These are phyloP conservation scores for Nigrospora oryzae DNA, from an alignment of 2,329 filamentous ascomycete species.

Conservation along the genomic window DNA sequence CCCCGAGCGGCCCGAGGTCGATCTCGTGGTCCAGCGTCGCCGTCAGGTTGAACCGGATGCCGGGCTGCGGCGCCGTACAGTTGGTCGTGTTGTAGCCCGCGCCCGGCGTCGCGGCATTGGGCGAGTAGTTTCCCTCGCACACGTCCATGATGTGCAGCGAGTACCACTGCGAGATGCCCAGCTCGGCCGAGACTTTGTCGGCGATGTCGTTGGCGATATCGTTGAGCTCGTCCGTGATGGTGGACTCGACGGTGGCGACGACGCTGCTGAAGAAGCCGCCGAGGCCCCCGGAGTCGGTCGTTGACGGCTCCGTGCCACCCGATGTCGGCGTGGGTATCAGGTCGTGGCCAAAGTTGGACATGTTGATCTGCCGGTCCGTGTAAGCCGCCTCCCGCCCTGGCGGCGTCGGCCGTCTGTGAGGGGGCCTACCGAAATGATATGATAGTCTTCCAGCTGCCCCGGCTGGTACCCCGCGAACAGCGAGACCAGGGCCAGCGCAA, in stretches of 20 bases:
- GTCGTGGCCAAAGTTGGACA: conserved; percentile 29
- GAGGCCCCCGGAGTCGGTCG: conserved; percentile 12
- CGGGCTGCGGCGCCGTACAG: conserved; percentile 30
- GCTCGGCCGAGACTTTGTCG: conserved; percentile 28
- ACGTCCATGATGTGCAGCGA: conserved; percentile 39
- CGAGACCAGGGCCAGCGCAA: conserved; percentile 25
- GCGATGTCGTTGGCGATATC: conserved; percentile 29
- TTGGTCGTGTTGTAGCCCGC: conserved; percentile 33
- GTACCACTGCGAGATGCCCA: conserved; percentile 43
- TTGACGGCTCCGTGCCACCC: conserved; percentile 12
- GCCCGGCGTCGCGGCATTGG: conserved; percentile 28
- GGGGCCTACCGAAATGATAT: conserved; percentile 26
- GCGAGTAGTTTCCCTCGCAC: conserved; percentile 36
- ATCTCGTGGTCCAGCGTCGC: conserved; percentile 37
- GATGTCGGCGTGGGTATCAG: conserved; percentile 19
- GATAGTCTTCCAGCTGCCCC: conserved; percentile 26
- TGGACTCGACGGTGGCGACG: conserved; percentile 19
- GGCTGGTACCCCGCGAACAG: conserved; percentile 28
- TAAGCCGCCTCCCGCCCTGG: conserved; percentile 1
- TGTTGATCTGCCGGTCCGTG: conserved; percentile 24
- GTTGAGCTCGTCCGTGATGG: conserved; percentile 27
- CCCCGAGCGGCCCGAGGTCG: conserved; percentile 28
- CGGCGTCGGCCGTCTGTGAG: background rate
- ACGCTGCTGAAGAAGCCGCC: conserved; percentile 11
- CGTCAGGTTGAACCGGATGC: conserved; percentile 35